Evolutionary conservation across 768 basidiomycete genomes (phyloP).

Genomic region (Sarcodon aspratus): DNA sequence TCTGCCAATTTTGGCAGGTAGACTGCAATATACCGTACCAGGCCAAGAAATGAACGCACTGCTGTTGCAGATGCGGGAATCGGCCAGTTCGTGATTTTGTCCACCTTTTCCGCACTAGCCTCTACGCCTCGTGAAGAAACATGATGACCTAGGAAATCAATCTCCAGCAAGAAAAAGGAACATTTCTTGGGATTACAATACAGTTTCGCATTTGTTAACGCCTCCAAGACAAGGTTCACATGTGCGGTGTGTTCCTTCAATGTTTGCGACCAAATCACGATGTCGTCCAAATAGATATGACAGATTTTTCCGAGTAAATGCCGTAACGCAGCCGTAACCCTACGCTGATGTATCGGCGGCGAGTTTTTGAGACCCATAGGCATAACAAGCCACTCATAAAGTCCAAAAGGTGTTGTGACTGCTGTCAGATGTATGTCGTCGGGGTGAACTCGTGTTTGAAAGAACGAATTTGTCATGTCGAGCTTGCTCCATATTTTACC

Average conservation of each 20-base stretch:
- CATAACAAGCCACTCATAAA: slow-evolving; percentile 33
- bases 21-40: slow-evolving; percentile 10
- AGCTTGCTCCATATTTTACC: slow-evolving; percentile 24
- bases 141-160: slow-evolving; percentile 21
- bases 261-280: slow-evolving; percentile 30
- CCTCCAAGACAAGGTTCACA: slow-evolving; percentile 9
- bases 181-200: slow-evolving; percentile 19
- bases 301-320: slow-evolving; percentile 26
- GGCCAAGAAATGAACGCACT: slow-evolving; percentile 9
- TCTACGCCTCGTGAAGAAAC: slow-evolving; percentile 19
- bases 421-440: slow-evolving; percentile 23
- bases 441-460: slow-evolving; percentile 21
- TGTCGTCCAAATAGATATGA: slow-evolving; percentile 34
- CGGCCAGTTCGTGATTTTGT: slow-evolving; percentile 20
- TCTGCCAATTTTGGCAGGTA: slow-evolving; percentile 11
- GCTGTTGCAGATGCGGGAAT: slow-evolving; percentile 11
- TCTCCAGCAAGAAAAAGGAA: slow-evolving; percentile 12
- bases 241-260: slow-evolving; percentile 16
- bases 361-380: slow-evolving; percentile 25
- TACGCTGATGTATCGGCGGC: slow-evolving; percentile 17
- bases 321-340: slow-evolving; percentile 20
- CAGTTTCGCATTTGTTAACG: slow-evolving; percentile 9
- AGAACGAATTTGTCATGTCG: slow-evolving; percentile 31
- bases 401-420: slow-evolving; percentile 24
- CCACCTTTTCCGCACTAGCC: slow-evolving; percentile 16